Base-by-base conservation (phyloP, 2,329 filamentous ascomycete species). In the Fusarium robinianum region DNA sequence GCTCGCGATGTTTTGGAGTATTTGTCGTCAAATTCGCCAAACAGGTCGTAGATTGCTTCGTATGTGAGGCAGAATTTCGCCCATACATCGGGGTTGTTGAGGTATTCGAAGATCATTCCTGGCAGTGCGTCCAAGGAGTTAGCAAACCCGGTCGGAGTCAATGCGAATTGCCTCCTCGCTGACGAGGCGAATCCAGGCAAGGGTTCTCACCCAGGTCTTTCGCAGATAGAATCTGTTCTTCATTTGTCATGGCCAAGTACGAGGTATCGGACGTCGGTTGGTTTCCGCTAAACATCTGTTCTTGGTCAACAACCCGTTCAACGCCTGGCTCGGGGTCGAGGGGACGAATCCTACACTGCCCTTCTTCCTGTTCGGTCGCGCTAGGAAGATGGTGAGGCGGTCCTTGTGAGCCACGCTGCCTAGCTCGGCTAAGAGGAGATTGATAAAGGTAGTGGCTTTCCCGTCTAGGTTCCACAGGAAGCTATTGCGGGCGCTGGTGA, bases 11-110 rank as follows among this genome's bases (percentile, higher is more conserved):
- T 26, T 11, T 6, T 11, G n/a, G 18, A 8, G 12, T 39, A 39
- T 9, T 10, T 30, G 18, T 3, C 19, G 14, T 39, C 36, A 8
- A 39, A 39, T 1, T 30, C 26, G 4, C 26, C 36, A 2, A 39
- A 9, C 17, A 23, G 18, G 4, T 39, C n/a, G 25, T 39, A 39
- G 8, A 39, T 10, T 7, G 36, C 36, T 16, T 39, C 36, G 8
- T 39, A 39, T 6, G 36, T 39, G 25, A 14, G 18, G 17, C 36
- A 39, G 17, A 39, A 39, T 7, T 6, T 15, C 3, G n/a, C 7
- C 36, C 25, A 39, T 7, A 31, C 11, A n/a, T 21, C 12, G 16
- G 12, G 18, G 19, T 17, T 5, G 18, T 30, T 39, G 10, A 39
- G 10, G 18, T 39, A 39, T 5, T 14, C 16, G 17, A 39, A 39